phyloP scores from a whole-genome alignment of 768 basidiomycete genomes.

The Phaffia australis region DNA sequence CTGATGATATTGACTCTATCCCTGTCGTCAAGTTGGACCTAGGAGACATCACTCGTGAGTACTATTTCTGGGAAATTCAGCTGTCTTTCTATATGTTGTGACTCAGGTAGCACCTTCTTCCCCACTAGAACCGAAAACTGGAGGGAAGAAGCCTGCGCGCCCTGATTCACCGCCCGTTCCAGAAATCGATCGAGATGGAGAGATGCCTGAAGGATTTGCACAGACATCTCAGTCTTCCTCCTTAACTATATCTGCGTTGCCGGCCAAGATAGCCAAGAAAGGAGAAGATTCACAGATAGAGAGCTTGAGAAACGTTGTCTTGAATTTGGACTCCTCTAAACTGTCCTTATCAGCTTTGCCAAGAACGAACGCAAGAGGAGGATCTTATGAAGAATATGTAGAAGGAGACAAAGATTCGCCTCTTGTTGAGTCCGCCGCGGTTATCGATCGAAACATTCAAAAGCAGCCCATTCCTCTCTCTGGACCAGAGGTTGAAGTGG shows the following conservation, averaged over 20 bases:
- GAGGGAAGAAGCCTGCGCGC: neutral
- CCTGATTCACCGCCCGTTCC: conserved; percentile 27
- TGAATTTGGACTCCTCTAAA: too few relatives aligned
- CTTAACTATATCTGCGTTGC: neutral
- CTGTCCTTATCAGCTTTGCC: too few relatives aligned
- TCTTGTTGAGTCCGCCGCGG: neutral
- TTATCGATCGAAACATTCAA: neutral
- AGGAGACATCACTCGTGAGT: conserved; percentile 22
- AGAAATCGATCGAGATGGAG: conserved; percentile 56
- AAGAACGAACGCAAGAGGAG: neutral
- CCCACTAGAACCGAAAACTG: neutral
- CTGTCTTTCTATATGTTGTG: neutral
- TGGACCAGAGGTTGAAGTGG: conserved; percentile 18
- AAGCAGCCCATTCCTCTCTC: neutral
- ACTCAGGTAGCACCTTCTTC: neutral
- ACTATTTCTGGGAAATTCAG: neutral
- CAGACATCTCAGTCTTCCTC: neutral
- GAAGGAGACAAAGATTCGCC: conserved; percentile 17
- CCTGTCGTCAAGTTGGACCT: conserved; percentile 72
- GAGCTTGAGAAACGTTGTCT: conserved; percentile 1
- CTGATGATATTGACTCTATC: conserved; percentile 74
- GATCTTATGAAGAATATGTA: conserved; percentile 10
- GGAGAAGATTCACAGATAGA: neutral
- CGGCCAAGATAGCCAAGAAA: conserved; percentile 2
- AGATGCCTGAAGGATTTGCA: conserved; percentile 58